phyloP scores from a whole-genome alignment of 176 grass and related monocot species.

The Hordeum vulgare region MorexV3_pseudomolecules_assembly NC_058521.1:17739508-17740007 shows the following conservation, averaged over 20 bases:
- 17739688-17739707: not conserved
- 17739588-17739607: not conserved
- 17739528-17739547: not conserved
- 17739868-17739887: not conserved
- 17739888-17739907: not conserved
- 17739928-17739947: conserved; percentile 9
- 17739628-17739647: not conserved
- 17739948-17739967: conserved; percentile 74
- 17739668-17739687: not conserved
- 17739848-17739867: not conserved
- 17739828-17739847: not conserved
- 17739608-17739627: not conserved
- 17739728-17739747: not conserved
- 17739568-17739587: not conserved
- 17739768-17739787: not conserved
- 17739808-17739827: not conserved
- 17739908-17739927: not conserved
- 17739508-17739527: not conserved
- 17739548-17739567: not conserved
- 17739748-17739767: not conserved
- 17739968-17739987: conserved; percentile 88
- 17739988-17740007: conserved; percentile 94
- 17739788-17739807: not conserved
- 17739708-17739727: not conserved
- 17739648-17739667: not conserved